Conservation (phyloP, 2,329 filamentous ascomycete genomes). For the Drechslerella coelobrocha region DNA sequence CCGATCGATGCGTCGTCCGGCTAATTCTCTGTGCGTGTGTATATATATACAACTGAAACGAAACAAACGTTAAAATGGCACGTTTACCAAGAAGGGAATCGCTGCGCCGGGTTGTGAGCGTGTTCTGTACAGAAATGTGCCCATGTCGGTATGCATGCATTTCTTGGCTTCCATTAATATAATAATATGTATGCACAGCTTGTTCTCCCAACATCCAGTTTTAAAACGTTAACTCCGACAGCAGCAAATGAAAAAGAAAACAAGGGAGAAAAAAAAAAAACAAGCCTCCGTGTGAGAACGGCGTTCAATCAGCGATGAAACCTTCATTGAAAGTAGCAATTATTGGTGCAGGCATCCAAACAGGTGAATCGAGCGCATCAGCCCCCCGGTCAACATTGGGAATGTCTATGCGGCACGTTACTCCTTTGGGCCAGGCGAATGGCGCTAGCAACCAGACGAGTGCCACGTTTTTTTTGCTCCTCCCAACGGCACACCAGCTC, state of each 20-base stretch:
- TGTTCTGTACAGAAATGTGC: too few relatives aligned
- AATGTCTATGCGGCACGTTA: slow-evolving; percentile 33
- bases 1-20: too few relatives aligned
- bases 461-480: slow-evolving; percentile 42
- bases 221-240: neutral
- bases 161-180: neutral
- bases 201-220: neutral
- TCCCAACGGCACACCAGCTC: neutral
- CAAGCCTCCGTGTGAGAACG: neutral
- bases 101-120: too few relatives aligned
- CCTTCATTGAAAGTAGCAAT: neutral
- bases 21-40: too few relatives aligned
- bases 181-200: neutral
- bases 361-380: slow-evolving; percentile 29
- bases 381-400: slow-evolving; percentile 17
- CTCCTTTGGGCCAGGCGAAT: slow-evolving; percentile 23
- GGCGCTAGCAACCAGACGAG: slow-evolving; percentile 40
- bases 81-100: too few relatives aligned
- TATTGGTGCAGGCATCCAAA: slow-evolving; percentile 20
- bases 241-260: too few relatives aligned
- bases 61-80: too few relatives aligned
- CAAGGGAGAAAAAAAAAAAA: neutral
- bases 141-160: too few relatives aligned
- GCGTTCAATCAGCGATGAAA: slow-evolving; percentile 3
- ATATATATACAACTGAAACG: too few relatives aligned